Evolutionary conservation across 1,139 yeast species (phyloP).

Genomic region (Scheffersomyces stambukii): DNA sequence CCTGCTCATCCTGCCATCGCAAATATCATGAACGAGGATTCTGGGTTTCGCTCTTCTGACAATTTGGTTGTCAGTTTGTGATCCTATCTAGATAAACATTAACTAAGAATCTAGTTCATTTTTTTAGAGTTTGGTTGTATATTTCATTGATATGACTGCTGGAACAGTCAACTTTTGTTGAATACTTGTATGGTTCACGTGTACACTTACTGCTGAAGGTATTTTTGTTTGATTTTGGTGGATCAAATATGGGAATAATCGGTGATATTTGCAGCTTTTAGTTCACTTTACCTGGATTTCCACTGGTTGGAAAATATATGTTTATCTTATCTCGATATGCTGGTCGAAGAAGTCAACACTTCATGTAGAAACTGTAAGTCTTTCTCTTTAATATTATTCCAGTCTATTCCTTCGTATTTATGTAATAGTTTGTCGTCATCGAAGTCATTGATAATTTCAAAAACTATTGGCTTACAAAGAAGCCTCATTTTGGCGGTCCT

Average conservation of each 20-base stretch:
- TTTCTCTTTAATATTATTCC: constrained; percentile 13
- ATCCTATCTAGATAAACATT: not conserved
- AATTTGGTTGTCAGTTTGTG: constrained; percentile 25
- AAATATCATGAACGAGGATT: constrained; percentile 19
- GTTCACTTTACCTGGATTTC: too few relatives aligned
- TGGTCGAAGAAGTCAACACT: not conserved
- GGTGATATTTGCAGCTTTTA: too few relatives aligned
- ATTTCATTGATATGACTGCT: not conserved
- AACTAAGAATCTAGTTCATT: not conserved
- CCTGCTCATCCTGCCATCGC: constrained; percentile 7
- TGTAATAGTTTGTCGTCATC: constrained; percentile 6
- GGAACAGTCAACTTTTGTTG: not conserved
- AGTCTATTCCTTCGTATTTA: constrained; percentile 13
- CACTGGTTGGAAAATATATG: too few relatives aligned
- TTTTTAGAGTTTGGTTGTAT: not conserved
- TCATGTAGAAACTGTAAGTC: constrained; percentile 5
- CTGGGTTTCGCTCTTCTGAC: constrained; percentile 24
- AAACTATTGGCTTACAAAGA: constrained; percentile 29
- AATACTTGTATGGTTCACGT: not conserved
- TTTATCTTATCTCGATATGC: too few relatives aligned
- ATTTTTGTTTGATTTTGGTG: not conserved
- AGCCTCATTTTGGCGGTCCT: constrained; percentile 23
- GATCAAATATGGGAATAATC: too few relatives aligned
- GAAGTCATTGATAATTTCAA: constrained; percentile 25
- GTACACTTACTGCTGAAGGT: not conserved